Percentiles rank a stretch among this genome's conserved stretches.
Conservation (phyloP, 352 stramenopile genomes). For the Saprolegnia diclina region DNA sequence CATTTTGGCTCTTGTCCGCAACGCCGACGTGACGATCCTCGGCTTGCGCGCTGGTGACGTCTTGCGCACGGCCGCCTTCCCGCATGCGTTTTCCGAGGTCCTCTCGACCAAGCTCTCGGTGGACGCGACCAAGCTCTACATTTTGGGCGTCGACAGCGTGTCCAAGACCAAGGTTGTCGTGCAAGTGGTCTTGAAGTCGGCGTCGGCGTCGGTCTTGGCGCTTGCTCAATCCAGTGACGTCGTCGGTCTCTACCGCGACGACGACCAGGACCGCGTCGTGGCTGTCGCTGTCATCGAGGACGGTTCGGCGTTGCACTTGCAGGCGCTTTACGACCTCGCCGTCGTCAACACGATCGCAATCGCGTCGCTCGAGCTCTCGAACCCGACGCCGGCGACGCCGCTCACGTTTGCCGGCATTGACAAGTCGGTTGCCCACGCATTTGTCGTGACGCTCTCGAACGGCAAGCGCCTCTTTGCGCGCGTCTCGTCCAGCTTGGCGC, state of each 20-base stretch:
- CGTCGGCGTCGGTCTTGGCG: neutral
- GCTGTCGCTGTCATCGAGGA: constrained; percentile 23
- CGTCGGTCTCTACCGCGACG: constrained; percentile 25
- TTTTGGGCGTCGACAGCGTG: constrained; percentile 31
- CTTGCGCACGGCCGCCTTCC: constrained; percentile 37
- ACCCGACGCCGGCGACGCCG: constrained; percentile 7
- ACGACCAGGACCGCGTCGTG: constrained; percentile 29
- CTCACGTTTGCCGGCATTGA: constrained; percentile 40
- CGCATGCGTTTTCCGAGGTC: constrained; percentile 30
- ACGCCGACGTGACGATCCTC: constrained; percentile 31
- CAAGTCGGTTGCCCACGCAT: constrained; percentile 35
- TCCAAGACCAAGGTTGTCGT: constrained; percentile 32
- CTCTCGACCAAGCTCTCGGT: constrained; percentile 41
- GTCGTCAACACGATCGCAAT: constrained; percentile 19
- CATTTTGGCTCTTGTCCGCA: constrained; percentile 6
- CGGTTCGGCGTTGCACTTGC: constrained; percentile 17
- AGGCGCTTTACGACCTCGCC: constrained; percentile 24
- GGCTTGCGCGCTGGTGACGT: constrained; percentile 53
- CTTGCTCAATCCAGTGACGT: neutral
- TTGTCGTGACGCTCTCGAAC: constrained; percentile 47
- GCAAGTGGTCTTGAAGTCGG: constrained; percentile 38
- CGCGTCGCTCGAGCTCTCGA: constrained; percentile 17
- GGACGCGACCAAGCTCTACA: constrained; percentile 44
- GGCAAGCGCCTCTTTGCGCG: constrained; percentile 58
- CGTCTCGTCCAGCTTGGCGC: constrained; percentile 36